A percentile compares a stretch with the other conserved stretches of the same genome.
Conservation (phyloP, 371 early-diverging fungal genomes). For the Circinella umbellata region DNA sequence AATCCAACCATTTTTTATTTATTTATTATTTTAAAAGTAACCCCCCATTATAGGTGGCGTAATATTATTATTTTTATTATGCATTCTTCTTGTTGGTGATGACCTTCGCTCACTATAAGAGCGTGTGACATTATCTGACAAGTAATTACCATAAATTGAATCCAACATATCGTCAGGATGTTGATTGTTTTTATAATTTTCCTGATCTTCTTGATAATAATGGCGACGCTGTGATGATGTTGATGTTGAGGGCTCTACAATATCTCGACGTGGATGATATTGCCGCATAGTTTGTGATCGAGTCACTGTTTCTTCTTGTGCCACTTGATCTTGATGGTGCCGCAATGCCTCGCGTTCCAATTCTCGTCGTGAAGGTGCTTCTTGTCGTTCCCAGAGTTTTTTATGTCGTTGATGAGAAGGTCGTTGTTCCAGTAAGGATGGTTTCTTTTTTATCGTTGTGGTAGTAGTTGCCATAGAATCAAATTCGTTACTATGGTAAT, state of each 20-base stretch:
- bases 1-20: neutral
- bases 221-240: neutral
- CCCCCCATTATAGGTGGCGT: neutral
- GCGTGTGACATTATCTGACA: conserved; percentile 8
- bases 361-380: conserved; percentile 10
- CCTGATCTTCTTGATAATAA: neutral
- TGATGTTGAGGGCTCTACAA: neutral
- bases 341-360: conserved; percentile 18
- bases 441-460: neutral
- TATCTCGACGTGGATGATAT: neutral
- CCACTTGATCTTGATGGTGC: neutral
- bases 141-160: neutral
- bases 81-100: neutral
- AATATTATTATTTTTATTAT: neutral
- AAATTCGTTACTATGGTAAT: neutral
- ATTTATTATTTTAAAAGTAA: conserved; percentile 6
- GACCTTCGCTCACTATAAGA: conserved; percentile 13
- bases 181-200: neutral
- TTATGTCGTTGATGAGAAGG: conserved; percentile 14
- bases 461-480: neutral
- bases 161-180: neutral
- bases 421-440: conserved; percentile 9
- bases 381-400: conserved; percentile 15
- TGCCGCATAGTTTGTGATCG: conserved; percentile 7
- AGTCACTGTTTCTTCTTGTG: neutral